Evolutionary conservation across 2,329 filamentous ascomycete genomes (phyloP).

Genomic region (Phaeomoniella chlamydospora): DNA sequence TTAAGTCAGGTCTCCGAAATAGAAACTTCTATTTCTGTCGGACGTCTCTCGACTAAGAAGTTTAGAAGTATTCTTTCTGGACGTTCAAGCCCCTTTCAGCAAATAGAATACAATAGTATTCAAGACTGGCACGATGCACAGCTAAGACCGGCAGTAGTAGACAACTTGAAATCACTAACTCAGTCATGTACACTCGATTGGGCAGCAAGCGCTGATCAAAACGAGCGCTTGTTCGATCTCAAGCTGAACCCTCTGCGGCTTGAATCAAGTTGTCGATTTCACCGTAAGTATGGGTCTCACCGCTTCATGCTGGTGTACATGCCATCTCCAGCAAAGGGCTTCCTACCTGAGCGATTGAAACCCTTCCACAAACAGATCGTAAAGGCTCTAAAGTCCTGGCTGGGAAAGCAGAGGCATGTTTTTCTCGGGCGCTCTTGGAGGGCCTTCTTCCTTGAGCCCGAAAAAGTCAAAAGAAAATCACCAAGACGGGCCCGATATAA

Average conservation of each 20-base stretch:
- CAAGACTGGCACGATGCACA: no score
- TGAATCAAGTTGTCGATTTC: constrained; percentile 28
- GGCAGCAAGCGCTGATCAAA: constrained; percentile 12
- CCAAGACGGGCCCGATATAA: constrained; percentile 11
- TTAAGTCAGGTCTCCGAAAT: no score
- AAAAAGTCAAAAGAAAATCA: constrained; percentile 14
- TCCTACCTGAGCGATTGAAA: background rate
- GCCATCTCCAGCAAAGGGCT: constrained; percentile 9
- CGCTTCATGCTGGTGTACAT: constrained; percentile 27
- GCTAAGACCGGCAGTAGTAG: no score
- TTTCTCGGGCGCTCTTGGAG: constrained; percentile 28
- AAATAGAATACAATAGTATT: no score
- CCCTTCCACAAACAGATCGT: background rate
- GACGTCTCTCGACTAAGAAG: no score
- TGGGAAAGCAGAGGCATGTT: constrained; percentile 21
- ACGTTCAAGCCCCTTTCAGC: background rate
- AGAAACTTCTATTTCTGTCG: no score
- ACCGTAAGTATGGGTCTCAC: constrained; percentile 30
- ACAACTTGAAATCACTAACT: no score
- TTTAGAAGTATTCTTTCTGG: background rate
- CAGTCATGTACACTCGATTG: constrained; percentile 23
- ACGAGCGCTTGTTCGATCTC: constrained; percentile 21
- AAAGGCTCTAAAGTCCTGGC: constrained; percentile 13
- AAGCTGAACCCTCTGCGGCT: constrained; percentile 24
- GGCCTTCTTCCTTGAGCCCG: constrained; percentile 27